Evolutionary conservation across 371 early-diverging fungal genomes (phyloP).

Genomic region (Haplosporangium sp.): DNA sequence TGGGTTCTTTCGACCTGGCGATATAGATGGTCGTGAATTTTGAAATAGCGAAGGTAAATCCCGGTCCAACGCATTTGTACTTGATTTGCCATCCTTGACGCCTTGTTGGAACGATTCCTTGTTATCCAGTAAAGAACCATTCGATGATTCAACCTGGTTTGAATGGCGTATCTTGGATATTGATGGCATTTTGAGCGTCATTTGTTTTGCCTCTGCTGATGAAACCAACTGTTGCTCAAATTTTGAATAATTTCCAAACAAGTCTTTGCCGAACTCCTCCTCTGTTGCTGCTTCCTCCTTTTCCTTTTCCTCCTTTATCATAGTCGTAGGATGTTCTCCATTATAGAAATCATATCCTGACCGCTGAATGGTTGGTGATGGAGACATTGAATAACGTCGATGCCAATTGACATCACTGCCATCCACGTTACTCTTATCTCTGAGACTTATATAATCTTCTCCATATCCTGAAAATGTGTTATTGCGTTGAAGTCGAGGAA

Average conservation of each 20-base stretch:
- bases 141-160: background rate
- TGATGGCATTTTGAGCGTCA: background rate
- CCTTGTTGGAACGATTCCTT: background rate
- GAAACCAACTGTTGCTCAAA: constrained; percentile 6
- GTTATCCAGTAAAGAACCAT: background rate
- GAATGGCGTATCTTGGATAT: background rate
- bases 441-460: background rate
- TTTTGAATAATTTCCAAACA: constrained; percentile 14
- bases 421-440: background rate
- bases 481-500: background rate
- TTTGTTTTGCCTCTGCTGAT: background rate
- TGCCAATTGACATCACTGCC: background rate
- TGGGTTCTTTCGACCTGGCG: constrained; percentile 20
- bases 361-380: background rate
- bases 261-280: constrained; percentile 30
- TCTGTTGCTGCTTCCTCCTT: background rate
- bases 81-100: background rate
- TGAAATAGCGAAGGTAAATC: constrained; percentile 1
- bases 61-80: background rate
- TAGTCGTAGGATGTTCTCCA: background rate
- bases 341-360: background rate
- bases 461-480: background rate
- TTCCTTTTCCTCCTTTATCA: background rate
- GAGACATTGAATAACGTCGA: background rate
- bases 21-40: constrained; percentile 3